Evolutionary conservation across 2,329 filamentous ascomycete genomes (phyloP).

Genomic region (Eurotiales sp.): DNA sequence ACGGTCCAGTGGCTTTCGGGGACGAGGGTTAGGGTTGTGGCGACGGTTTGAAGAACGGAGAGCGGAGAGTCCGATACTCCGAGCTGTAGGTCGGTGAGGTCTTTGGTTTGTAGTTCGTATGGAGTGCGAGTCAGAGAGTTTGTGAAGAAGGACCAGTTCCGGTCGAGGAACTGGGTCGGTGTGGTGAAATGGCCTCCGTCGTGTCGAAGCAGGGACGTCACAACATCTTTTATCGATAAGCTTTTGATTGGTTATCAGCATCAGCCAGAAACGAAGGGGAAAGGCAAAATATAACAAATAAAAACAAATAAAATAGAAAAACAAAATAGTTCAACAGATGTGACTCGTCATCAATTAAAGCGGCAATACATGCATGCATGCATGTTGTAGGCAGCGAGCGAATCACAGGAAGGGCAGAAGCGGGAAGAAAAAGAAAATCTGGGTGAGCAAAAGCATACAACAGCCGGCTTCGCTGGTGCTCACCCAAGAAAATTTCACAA

Average conservation of each 20-base stretch:
- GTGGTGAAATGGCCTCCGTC: slow-evolving; percentile 58
- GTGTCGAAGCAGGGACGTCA: slow-evolving; percentile 46
- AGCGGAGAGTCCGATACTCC: slow-evolving; percentile 24
- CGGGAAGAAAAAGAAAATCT: background rate
- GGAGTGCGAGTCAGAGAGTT: background rate
- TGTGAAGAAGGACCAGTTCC: slow-evolving; percentile 52
- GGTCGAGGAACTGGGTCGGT: slow-evolving; percentile 52
- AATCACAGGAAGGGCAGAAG: too few relatives aligned
- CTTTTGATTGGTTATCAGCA: slow-evolving; percentile 8
- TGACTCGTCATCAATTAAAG: too few relatives aligned
- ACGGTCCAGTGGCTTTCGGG: slow-evolving; percentile 39
- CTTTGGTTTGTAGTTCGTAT: slow-evolving; percentile 1
- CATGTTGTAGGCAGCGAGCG: too few relatives aligned
- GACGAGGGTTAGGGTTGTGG: slow-evolving; percentile 41
- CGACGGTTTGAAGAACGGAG: slow-evolving; percentile 41
- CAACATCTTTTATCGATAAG: slow-evolving; percentile 20
- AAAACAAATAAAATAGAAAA: background rate
- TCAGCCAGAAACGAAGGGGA: background rate
- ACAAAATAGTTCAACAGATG: too few relatives aligned
- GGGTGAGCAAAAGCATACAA: too few relatives aligned
- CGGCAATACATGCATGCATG: too few relatives aligned
- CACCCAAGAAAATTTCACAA: too few relatives aligned
- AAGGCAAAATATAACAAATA: background rate
- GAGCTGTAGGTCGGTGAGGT: background rate
- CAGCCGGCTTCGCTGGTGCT: too few relatives aligned